Conservation (phyloP, 805 yeast genomes). For the Lipomyces kockii region DNA sequence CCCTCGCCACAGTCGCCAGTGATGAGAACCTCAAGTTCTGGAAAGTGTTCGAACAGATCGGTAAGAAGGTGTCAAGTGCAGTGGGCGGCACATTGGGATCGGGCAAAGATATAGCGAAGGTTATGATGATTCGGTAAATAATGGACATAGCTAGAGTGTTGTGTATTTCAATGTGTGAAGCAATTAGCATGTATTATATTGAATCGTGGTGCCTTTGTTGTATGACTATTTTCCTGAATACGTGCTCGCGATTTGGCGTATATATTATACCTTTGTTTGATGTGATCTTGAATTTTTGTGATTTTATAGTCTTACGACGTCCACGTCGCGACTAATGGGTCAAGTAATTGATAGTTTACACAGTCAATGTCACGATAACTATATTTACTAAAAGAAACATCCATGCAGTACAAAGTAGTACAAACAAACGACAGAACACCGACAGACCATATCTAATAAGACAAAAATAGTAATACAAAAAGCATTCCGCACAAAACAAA, state of each 20-base stretch:
- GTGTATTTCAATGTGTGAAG: background rate
- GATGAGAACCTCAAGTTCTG: conserved; percentile 96
- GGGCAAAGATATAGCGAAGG: conserved; percentile 56
- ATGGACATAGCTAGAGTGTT: background rate
- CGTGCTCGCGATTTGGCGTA: background rate
- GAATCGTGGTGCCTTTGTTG: background rate
- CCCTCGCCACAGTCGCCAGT: conserved; percentile 92
- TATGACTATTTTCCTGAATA: background rate
- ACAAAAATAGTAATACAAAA: background rate
- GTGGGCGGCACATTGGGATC: conserved; percentile 45
- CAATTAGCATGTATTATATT: background rate
- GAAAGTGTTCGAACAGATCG: conserved; percentile 74
- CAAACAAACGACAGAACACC: background rate
- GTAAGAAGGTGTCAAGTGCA: conserved; percentile 43
- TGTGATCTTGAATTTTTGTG: background rate
- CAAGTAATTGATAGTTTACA: background rate
- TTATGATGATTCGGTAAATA: conserved; percentile 55
- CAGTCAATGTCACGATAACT: background rate
- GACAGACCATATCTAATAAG: background rate
- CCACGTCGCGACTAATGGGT: background rate
- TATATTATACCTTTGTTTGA: background rate
- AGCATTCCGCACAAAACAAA: conserved; percentile 1
- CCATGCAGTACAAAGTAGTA: background rate
- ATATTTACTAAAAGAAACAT: too few relatives aligned
- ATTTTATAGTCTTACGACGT: background rate